phyloP scores from a whole-genome alignment of 2,329 filamentous ascomycete species.

The Pseudogymnoascus sp. region DNA sequence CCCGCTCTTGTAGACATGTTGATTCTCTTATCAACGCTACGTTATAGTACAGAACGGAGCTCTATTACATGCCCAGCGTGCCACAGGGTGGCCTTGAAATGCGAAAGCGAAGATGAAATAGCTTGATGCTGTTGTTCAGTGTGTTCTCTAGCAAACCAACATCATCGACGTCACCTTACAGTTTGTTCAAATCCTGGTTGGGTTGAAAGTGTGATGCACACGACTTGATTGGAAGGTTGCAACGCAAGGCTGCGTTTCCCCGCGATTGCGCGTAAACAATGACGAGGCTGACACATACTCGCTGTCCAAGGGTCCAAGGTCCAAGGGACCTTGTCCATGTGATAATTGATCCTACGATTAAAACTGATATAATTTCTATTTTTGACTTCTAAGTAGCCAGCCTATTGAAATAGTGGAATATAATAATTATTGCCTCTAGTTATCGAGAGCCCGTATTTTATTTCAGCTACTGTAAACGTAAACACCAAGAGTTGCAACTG shows the following conservation, averaged over 20 bases:
- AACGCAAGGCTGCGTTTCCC: not conserved
- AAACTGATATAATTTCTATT: not conserved
- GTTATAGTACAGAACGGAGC: not conserved
- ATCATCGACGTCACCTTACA: not conserved
- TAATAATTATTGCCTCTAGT: not conserved
- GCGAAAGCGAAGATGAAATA: not conserved
- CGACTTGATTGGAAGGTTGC: not conserved
- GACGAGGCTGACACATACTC: conserved; percentile 11
- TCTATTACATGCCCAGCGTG: not conserved
- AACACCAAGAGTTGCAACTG: not conserved
- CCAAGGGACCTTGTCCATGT: conserved; percentile 14
- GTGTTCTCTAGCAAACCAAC: not conserved
- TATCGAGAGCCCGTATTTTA: not conserved
- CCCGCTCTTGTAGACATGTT: not conserved
- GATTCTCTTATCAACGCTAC: not conserved
- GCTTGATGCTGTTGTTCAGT: not conserved
- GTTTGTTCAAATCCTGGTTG: not conserved
- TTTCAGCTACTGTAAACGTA: not conserved
- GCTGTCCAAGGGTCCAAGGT: conserved; percentile 13
- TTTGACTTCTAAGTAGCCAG: not conserved
- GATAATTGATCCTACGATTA: not conserved
- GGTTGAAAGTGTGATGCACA: not conserved
- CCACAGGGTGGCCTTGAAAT: not conserved
- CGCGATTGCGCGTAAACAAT: conserved; percentile 2
- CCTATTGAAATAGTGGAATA: not conserved